Percentiles rank a stretch among this genome's conserved stretches.
Conservation (phyloP, 345 rosid species). For the Brassica juncea region DNA sequence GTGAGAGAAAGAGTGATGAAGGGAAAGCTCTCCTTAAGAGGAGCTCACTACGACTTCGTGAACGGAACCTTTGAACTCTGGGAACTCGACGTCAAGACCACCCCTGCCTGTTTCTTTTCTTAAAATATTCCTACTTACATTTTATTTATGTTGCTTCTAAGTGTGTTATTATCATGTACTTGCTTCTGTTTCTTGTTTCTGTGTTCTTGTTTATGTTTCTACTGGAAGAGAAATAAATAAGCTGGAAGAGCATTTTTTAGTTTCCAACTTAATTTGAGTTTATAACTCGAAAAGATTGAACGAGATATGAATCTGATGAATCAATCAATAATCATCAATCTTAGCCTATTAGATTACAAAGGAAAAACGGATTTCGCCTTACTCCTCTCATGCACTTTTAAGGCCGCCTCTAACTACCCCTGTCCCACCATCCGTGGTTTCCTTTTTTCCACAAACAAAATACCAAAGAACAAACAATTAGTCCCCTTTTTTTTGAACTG, state of each 20-base stretch:
- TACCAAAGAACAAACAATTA: too few relatives aligned
- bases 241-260: slow-evolving; percentile 7
- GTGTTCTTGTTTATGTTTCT: neutral
- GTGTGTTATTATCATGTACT: neutral
- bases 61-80: slow-evolving; percentile 68
- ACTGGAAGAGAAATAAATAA: slow-evolving; percentile 13
- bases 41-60: slow-evolving; percentile 79
- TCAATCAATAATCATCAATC: too few relatives aligned
- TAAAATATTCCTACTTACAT: neutral
- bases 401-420: too few relatives aligned
- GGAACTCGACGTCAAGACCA: slow-evolving; percentile 62
- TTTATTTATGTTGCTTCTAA: neutral
- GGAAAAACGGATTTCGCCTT: too few relatives aligned
- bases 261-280: too few relatives aligned
- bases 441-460: too few relatives aligned
- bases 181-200: neutral
- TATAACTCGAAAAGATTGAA: too few relatives aligned
- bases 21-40: slow-evolving; percentile 52
- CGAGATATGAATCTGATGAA: too few relatives aligned
- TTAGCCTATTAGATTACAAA: too few relatives aligned
- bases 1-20: slow-evolving; percentile 64
- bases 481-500: too few relatives aligned
- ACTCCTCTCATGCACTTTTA: too few relatives aligned
- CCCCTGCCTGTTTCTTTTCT: slow-evolving; percentile 40
- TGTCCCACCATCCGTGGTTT: too few relatives aligned